Conservation (phyloP, 176 grass and related monocot species). For the Ensete ventricosum region DNA sequence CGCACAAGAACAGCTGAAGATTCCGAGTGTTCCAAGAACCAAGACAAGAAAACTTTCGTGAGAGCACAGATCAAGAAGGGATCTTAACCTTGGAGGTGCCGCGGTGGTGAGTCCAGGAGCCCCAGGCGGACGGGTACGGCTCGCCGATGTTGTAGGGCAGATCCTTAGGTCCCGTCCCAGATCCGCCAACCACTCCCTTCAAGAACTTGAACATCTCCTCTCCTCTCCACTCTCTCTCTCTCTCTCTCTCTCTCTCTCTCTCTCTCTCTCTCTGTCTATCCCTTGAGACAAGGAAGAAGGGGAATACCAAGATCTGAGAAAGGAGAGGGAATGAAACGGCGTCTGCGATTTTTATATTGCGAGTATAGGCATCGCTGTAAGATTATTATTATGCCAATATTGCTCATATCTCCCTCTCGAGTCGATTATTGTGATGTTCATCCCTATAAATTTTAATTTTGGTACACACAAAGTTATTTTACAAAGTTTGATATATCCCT, state of each 20-base stretch:
- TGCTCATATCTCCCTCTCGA: too few species aligned
- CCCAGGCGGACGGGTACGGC: slow-evolving; percentile 74
- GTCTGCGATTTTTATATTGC: not conserved
- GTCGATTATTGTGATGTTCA: too few species aligned
- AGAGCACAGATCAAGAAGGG: not conserved
- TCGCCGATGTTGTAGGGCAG: slow-evolving; percentile 93
- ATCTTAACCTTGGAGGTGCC: slow-evolving; percentile 97
- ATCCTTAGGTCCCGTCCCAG: slow-evolving; percentile 89
- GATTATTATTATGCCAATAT: too few species aligned
- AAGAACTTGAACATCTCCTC: slow-evolving; percentile 88
- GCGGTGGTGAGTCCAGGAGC: slow-evolving; percentile 88
- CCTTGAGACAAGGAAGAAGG: not conserved
- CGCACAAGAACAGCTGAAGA: not conserved
- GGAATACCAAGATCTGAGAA: not conserved
- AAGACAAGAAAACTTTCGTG: not conserved
- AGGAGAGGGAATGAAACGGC: not conserved
- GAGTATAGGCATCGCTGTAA: not conserved
- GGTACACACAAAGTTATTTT: too few species aligned
- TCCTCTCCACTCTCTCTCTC: not conserved
- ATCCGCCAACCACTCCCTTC: slow-evolving; percentile 94
- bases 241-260: not conserved
- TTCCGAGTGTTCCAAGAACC: not conserved
- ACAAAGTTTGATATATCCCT: too few species aligned
- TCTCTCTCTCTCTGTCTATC: not conserved
- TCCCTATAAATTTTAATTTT: too few species aligned